A percentile compares a stretch with the other conserved stretches of the same genome.
phyloP scores from a whole-genome alignment of 2,329 filamentous ascomycete genomes.

The Stemphylium lycopersici region DNA sequence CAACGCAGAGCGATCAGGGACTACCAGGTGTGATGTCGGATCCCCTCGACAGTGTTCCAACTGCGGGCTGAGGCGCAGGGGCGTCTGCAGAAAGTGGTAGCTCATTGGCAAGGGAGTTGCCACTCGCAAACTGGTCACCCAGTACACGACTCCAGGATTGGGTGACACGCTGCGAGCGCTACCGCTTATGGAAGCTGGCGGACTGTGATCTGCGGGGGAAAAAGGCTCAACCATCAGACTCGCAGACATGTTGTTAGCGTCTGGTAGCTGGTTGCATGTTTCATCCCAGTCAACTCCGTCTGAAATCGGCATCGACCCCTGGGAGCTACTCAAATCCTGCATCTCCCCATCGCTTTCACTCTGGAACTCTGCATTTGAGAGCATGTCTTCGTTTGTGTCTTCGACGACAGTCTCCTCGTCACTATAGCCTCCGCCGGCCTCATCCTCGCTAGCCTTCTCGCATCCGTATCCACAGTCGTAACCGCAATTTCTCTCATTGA shows the following conservation, averaged over 20 bases:
- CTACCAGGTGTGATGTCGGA: conserved; percentile 27
- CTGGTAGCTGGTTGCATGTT: neutral
- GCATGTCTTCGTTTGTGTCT: conserved; percentile 1
- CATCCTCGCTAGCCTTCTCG: conserved; percentile 15
- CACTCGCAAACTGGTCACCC: conserved; percentile 7
- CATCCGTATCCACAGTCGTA: conserved; percentile 34
- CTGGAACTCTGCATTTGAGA: neutral
- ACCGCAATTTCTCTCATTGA: conserved; percentile 30
- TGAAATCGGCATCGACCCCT: neutral
- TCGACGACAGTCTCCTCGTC: conserved; percentile 3
- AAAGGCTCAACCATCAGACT: conserved; percentile 4
- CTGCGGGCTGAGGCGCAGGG: conserved; percentile 40
- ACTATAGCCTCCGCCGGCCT: conserved; percentile 17
- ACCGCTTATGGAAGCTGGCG: neutral
- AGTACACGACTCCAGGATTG: conserved; percentile 29
- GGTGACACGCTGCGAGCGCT: conserved; percentile 29
- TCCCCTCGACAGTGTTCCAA: conserved; percentile 37
- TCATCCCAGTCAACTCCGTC: neutral
- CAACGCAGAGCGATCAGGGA: conserved; percentile 21
- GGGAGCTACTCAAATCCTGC: neutral
- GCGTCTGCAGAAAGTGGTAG: conserved; percentile 34
- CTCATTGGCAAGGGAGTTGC: conserved; percentile 6
- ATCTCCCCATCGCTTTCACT: neutral
- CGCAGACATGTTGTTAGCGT: conserved; percentile 1
- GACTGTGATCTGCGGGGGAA: conserved; percentile 3